Percentiles rank a stretch among this genome's conserved stretches.
phyloP scores from a whole-genome alignment of 208 protist genomes.

The Crithidia acanthocephali region DNA sequence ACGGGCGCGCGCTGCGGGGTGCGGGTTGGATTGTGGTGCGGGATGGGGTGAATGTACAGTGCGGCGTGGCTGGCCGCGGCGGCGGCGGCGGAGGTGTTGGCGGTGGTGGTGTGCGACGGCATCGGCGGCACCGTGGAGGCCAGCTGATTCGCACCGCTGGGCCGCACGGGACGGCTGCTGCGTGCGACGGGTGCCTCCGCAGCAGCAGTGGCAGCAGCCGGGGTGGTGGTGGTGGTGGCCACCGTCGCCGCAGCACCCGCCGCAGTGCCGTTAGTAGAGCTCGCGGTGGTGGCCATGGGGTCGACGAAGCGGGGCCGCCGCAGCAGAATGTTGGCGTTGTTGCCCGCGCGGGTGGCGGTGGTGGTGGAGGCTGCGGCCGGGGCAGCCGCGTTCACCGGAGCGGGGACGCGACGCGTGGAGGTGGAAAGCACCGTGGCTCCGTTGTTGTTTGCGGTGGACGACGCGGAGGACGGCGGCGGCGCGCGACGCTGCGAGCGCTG shows the following conservation, averaged over 20 bases:
- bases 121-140: conserved; percentile 3
- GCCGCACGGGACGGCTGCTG: neutral
- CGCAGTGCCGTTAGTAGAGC: neutral
- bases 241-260: conserved; percentile 10
- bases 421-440: conserved; percentile 2
- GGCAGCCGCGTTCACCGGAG: neutral
- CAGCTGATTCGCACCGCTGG: neutral
- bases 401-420: neutral
- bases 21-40: neutral
- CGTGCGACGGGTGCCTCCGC: neutral
- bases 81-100: neutral
- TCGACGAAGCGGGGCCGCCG: conserved; percentile 20
- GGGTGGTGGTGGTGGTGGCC: neutral
- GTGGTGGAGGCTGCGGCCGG: neutral
- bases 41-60: conserved; percentile 8
- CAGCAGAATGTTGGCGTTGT: conserved; percentile 5
- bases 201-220: neutral
- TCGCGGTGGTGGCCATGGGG: neutral
- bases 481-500: conserved; percentile 8
- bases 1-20: conserved; percentile 14
- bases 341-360: neutral
- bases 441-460: neutral
- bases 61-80: conserved; percentile 8
- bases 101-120: neutral
- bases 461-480: neutral